Conservation (phyloP, 306 rosid genomes). For the Prunus mira region DNA sequence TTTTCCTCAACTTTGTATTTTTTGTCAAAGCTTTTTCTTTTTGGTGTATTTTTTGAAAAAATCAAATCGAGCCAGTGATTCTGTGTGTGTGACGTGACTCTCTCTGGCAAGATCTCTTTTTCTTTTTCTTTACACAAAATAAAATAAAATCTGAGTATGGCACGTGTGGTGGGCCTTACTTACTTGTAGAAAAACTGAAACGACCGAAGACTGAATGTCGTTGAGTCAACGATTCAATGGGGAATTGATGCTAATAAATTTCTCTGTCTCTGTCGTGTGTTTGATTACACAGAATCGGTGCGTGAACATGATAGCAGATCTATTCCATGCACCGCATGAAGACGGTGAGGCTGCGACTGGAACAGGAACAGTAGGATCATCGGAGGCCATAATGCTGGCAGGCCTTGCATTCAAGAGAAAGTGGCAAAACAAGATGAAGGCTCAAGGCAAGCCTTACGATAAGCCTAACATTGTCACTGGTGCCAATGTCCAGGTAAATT, state of each 20-base stretch:
- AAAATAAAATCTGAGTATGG: no score
- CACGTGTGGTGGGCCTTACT: no score
- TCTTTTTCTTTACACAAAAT: not conserved
- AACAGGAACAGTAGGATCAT: conserved; percentile 74
- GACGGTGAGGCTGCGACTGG: conserved; percentile 55
- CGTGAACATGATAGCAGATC: conserved; percentile 69
- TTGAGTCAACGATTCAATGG: no score
- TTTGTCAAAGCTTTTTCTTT: not conserved
- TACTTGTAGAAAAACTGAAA: no score
- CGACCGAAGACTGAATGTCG: no score
- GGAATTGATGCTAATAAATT: no score
- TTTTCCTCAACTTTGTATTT: not conserved
- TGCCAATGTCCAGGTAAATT: conserved; percentile 64
- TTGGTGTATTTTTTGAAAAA: no score
- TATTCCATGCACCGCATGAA: conserved; percentile 57
- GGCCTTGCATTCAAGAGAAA: conserved; percentile 81
- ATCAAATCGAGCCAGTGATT: not conserved
- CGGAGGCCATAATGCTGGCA: conserved; percentile 85
- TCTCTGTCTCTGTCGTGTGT: not conserved
- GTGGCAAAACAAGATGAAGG: conserved; percentile 69
- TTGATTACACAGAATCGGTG: conserved; percentile 51
- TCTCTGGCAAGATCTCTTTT: not conserved
- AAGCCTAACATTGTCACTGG: conserved; percentile 78
- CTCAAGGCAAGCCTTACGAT: conserved; percentile 51
- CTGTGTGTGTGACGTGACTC: not conserved